A percentile compares a stretch with the other conserved stretches of the same genome.
These are phyloP conservation scores for Pinus albicaulis DNA, from an alignment of 75 land plant genomes.

Conservation along the genomic window DNA sequence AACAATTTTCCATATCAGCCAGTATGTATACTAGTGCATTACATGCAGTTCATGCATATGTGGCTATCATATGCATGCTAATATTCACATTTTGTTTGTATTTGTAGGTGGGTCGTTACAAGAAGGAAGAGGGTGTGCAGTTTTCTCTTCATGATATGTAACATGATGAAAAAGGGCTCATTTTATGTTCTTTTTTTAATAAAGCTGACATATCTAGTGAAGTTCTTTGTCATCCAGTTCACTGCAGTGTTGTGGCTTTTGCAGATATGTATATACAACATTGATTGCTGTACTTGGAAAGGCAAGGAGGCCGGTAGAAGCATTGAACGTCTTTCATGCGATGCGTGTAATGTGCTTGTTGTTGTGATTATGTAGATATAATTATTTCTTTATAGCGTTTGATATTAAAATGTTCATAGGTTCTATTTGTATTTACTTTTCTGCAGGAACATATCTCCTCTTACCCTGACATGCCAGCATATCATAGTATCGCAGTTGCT, in stretches of 20 bases:
- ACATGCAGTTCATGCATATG: too few species aligned
- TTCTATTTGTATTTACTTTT: not conserved
- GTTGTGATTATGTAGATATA: not conserved
- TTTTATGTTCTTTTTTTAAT: not conserved
- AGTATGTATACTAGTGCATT: too few species aligned
- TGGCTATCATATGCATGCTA: too few species aligned
- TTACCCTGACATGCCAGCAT: conserved; percentile 91
- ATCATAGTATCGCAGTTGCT: conserved; percentile 79
- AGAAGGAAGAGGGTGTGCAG: too few species aligned
- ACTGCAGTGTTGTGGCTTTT: conserved; percentile 9
- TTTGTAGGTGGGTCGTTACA: too few species aligned
- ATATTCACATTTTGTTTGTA: too few species aligned
- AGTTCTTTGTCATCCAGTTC: not conserved
- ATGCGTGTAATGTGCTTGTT: conserved; percentile 67
- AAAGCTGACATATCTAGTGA: not conserved
- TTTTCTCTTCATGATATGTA: not conserved
- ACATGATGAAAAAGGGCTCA: not conserved
- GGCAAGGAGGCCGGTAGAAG: conserved; percentile 78
- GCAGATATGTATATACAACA: conserved; percentile 80
- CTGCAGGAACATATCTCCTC: conserved; percentile 68
- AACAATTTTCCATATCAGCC: too few species aligned
- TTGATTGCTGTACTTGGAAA: conserved; percentile 84
- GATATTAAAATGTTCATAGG: conserved; percentile 2
- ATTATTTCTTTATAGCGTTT: not conserved
- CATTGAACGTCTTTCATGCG: conserved; percentile 73